These are phyloP conservation scores for Salinomyces thailandicus DNA, from an alignment of 2,329 filamentous ascomycete species.

Conservation along the genomic window DNA sequence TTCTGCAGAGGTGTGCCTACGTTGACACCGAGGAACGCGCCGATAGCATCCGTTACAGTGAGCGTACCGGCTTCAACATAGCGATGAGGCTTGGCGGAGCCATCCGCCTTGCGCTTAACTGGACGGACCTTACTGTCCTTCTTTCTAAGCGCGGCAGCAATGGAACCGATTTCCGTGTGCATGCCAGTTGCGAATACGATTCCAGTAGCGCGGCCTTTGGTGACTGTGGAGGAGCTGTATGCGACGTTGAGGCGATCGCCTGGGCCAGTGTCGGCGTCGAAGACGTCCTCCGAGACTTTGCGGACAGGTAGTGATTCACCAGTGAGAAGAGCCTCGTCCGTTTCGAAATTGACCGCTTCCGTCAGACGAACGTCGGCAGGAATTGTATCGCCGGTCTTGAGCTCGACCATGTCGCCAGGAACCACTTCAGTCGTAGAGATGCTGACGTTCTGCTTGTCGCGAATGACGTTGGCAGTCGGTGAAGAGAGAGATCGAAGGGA, in stretches of 20 bases:
- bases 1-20: slow-evolving; percentile 76
- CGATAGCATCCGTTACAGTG: slow-evolving; percentile 48
- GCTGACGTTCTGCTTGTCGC: slow-evolving; percentile 34
- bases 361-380: slow-evolving; percentile 38
- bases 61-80: slow-evolving; percentile 41
- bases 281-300: slow-evolving; percentile 51
- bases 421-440: slow-evolving; percentile 37
- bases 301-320: slow-evolving; percentile 61
- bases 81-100: slow-evolving; percentile 23
- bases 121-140: slow-evolving; percentile 38
- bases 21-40: slow-evolving; percentile 55
- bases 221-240: slow-evolving; percentile 63
- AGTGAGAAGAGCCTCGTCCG: slow-evolving; percentile 64
- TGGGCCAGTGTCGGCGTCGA: slow-evolving; percentile 45
- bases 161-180: slow-evolving; percentile 64
- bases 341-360: slow-evolving; percentile 51
- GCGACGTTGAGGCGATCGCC: slow-evolving; percentile 62
- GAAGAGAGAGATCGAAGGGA: slow-evolving; percentile 37
- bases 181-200: slow-evolving; percentile 62
- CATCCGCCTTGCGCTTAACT: slow-evolving; percentile 31
- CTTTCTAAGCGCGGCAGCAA: slow-evolving; percentile 58
- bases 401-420: slow-evolving; percentile 37
- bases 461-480: slow-evolving; percentile 36
- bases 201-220: slow-evolving; percentile 57
- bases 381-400: slow-evolving; percentile 40